phyloP scores from a whole-genome alignment of 352 stramenopile species.

The Globisporangium cylindrosporum region DNA sequence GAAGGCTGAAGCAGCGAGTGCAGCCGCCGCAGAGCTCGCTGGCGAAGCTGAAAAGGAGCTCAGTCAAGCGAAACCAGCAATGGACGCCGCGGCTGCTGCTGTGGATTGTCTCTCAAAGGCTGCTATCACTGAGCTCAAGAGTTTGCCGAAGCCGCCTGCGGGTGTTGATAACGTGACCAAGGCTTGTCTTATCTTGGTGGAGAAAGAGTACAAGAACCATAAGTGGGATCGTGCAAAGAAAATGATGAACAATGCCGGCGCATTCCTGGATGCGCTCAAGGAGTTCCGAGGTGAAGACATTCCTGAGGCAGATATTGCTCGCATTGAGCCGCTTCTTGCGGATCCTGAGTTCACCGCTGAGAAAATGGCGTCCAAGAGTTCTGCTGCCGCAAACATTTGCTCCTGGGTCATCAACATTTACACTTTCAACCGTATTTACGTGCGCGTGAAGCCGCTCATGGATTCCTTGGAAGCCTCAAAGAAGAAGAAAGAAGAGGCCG shows the following conservation, averaged over 20 bases:
- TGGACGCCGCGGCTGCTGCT: conserved; percentile 93
- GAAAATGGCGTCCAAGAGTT: conserved; percentile 97
- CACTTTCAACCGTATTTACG: conserved; percentile 98
- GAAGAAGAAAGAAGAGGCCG: conserved; percentile 90
- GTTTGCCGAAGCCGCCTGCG: conserved; percentile 92
- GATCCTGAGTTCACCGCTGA: conserved; percentile 94
- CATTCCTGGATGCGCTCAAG: conserved; percentile 92
- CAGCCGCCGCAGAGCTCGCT: conserved; percentile 91
- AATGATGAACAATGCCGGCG: conserved; percentile 98
- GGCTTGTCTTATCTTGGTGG: conserved; percentile 94
- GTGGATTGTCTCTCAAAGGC: conserved; percentile 97
- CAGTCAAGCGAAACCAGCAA: conserved; percentile 93
- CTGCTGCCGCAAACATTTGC: conserved; percentile 95
- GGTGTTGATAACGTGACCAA: conserved; percentile 97
- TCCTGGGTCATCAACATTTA: conserved; percentile 98
- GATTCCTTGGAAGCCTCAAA: conserved; percentile 94
- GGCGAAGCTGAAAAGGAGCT: conserved; percentile 94
- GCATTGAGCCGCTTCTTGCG: conserved; percentile 90
- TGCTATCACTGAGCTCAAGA: conserved; percentile 97
- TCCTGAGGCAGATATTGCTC: conserved; percentile 91
- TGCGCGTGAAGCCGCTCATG: conserved; percentile 98
- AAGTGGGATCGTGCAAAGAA: conserved; percentile 98
- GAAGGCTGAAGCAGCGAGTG: conserved; percentile 91
- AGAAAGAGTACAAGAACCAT: conserved; percentile 98
- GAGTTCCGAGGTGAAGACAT: conserved; percentile 95